phyloP scores from a whole-genome alignment of 257 asterid species.

The Craterostigma plantagineum region DNA sequence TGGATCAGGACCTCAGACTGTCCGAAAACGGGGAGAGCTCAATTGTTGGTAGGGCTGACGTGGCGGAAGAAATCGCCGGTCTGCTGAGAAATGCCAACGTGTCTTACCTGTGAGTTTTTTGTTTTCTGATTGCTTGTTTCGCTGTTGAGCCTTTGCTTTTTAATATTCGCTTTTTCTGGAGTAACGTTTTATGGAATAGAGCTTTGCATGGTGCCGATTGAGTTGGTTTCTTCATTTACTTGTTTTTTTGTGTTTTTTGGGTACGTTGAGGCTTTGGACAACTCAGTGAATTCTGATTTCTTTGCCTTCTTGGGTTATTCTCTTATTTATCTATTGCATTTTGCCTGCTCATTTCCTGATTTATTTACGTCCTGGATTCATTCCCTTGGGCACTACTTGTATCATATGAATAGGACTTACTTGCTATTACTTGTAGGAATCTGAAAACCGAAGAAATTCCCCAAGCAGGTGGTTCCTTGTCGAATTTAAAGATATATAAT shows the following conservation, averaged over 20 bases:
- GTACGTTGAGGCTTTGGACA: too few relatives aligned
- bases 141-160: slow-evolving; percentile 12
- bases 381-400: slow-evolving; percentile 7
- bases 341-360: neutral
- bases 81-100: slow-evolving; percentile 68
- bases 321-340: too few relatives aligned
- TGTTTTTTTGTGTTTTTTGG: too few relatives aligned
- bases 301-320: too few relatives aligned
- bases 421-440: slow-evolving; percentile 34
- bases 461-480: slow-evolving; percentile 23
- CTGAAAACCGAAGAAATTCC: slow-evolving; percentile 48
- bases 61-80: slow-evolving; percentile 56
- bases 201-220: too few relatives aligned
- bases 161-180: too few relatives aligned
- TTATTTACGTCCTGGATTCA: slow-evolving; percentile 1
- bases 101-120: slow-evolving; percentile 67
- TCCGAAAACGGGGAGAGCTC: slow-evolving; percentile 30
- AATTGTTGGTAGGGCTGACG: slow-evolving; percentile 31
- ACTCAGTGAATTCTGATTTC: too few relatives aligned
- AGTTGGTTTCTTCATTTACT: too few relatives aligned
- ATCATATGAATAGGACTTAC: slow-evolving; percentile 9
- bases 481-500: slow-evolving; percentile 35
- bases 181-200: too few relatives aligned
- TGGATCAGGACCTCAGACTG: slow-evolving; percentile 58
- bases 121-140: slow-evolving; percentile 9